A percentile compares a stretch with the other conserved stretches of the same genome.
These are phyloP conservation scores for Silene vulgaris DNA, from an alignment of 179 eudicot species.

Conservation along the genomic window DNA sequence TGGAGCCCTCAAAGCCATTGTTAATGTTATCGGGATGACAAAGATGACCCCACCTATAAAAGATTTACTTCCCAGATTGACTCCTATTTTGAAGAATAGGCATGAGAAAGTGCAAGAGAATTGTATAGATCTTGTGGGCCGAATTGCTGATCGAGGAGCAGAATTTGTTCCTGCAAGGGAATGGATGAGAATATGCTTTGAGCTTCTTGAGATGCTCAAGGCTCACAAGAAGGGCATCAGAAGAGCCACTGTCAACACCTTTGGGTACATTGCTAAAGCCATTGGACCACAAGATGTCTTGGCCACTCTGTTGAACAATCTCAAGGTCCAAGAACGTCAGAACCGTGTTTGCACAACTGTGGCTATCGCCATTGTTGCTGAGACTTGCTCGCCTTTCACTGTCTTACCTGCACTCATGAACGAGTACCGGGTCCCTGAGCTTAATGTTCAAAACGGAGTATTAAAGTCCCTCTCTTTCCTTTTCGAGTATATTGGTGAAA, in stretches of 20 bases:
- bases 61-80: conserved; percentile 76
- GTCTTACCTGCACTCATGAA: conserved; percentile 91
- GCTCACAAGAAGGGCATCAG: conserved; percentile 94
- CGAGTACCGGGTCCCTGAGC: conserved; percentile 94
- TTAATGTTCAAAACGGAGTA: conserved; percentile 87
- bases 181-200: conserved; percentile 96
- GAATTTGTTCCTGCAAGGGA: conserved; percentile 93
- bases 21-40: conserved; percentile 91
- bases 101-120: conserved; percentile 96
- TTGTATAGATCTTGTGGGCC: conserved; percentile 85
- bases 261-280: conserved; percentile 91
- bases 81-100: conserved; percentile 84
- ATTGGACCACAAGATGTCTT: conserved; percentile 92
- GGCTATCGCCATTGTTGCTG: conserved; percentile 92
- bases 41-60: conserved; percentile 97
- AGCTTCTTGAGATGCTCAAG: conserved; percentile 91
- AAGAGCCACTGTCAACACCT: conserved; percentile 86
- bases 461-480: conserved; percentile 80
- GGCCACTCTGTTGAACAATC: conserved; percentile 74
- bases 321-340: conserved; percentile 89
- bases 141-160: conserved; percentile 93
- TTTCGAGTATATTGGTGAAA: conserved; percentile 88
- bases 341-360: conserved; percentile 96
- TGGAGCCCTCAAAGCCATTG: conserved; percentile 88
- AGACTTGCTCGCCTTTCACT: conserved; percentile 89